Percentiles rank a stretch among this genome's conserved stretches.
Evolutionary conservation across 2,329 filamentous ascomycete genomes (phyloP).

Genomic region (Trichoderma sp.): DNA sequence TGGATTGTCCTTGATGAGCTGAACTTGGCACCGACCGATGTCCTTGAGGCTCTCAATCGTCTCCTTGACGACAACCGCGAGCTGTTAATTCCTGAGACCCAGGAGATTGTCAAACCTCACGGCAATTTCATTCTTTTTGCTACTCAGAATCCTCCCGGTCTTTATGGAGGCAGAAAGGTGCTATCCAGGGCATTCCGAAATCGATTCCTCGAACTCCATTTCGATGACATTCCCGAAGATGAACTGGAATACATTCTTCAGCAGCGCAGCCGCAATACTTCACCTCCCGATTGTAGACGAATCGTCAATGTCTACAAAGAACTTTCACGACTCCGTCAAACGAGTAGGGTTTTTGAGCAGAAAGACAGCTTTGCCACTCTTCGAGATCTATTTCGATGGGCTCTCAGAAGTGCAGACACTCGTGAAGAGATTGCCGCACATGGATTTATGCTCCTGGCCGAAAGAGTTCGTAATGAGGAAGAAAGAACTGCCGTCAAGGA

Average conservation of each 20-base stretch:
- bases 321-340: slow-evolving; percentile 83
- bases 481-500: slow-evolving; percentile 81
- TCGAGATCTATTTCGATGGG: slow-evolving; percentile 94
- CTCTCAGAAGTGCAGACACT: slow-evolving; percentile 76
- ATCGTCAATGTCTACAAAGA: slow-evolving; percentile 95
- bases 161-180: slow-evolving; percentile 92
- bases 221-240: slow-evolving; percentile 94
- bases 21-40: slow-evolving; percentile 94
- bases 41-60: slow-evolving; percentile 92
- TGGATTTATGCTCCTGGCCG: slow-evolving; percentile 93
- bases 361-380: slow-evolving; percentile 97
- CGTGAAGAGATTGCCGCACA: slow-evolving; percentile 86
- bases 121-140: slow-evolving; percentile 97
- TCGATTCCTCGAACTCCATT: slow-evolving; percentile 93
- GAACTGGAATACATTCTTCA: slow-evolving; percentile 91
- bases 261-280: slow-evolving; percentile 78
- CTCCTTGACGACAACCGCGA: slow-evolving; percentile 95
- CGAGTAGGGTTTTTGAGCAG: slow-evolving; percentile 88
- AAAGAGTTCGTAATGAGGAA: slow-evolving; percentile 87
- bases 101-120: slow-evolving; percentile 88
- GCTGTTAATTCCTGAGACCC: slow-evolving; percentile 91
- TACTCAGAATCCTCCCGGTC: slow-evolving; percentile 91
- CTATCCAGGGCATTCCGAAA: slow-evolving; percentile 95
- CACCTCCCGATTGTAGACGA: slow-evolving; percentile 83
- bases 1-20: slow-evolving; percentile 99